Evolutionary conservation across 2,329 filamentous ascomycete species (phyloP).

Genomic region (Diaporthe destruens): DNA sequence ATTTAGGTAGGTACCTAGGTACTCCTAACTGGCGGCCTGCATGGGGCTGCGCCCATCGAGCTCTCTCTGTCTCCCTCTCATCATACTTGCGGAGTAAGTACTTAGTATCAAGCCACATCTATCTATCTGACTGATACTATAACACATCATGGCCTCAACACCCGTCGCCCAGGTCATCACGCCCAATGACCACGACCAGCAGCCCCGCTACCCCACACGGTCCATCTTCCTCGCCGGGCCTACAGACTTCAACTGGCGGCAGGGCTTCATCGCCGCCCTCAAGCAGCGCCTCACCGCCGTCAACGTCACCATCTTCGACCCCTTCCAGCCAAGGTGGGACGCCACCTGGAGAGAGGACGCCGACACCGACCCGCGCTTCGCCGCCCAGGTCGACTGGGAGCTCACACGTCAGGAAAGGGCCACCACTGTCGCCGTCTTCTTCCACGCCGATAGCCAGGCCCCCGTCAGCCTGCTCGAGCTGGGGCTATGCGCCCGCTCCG

Average conservation of each 20-base stretch:
- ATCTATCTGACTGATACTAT: too few species aligned
- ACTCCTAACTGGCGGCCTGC: too few species aligned
- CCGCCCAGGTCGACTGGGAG: slow-evolving; percentile 72
- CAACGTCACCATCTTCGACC: slow-evolving; percentile 68
- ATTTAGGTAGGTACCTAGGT: too few species aligned
- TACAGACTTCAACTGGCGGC: slow-evolving; percentile 66
- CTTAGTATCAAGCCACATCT: too few species aligned
- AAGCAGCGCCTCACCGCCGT: slow-evolving; percentile 44
- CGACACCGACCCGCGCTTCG: slow-evolving; percentile 57
- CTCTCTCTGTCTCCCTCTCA: too few species aligned
- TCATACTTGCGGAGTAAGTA: too few species aligned
- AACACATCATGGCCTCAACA: background rate
- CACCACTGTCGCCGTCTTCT: slow-evolving; percentile 68
- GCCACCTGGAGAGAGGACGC: slow-evolving; percentile 63
- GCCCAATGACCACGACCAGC: slow-evolving; percentile 33
- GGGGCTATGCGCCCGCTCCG: slow-evolving; percentile 61
- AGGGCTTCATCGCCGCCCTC: slow-evolving; percentile 56
- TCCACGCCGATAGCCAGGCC: slow-evolving; percentile 64
- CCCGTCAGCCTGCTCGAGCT: slow-evolving; percentile 72
- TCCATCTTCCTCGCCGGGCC: slow-evolving; percentile 71
- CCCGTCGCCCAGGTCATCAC: slow-evolving; percentile 36
- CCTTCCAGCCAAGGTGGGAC: slow-evolving; percentile 69
- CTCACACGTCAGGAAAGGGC: slow-evolving; percentile 66
- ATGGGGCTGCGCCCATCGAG: too few species aligned
- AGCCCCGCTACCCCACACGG: slow-evolving; percentile 38